A percentile compares a stretch with the other conserved stretches of the same genome.
Conservation (phyloP, 306 rosid species). For the Fragaria nilgerrensis region DNA sequence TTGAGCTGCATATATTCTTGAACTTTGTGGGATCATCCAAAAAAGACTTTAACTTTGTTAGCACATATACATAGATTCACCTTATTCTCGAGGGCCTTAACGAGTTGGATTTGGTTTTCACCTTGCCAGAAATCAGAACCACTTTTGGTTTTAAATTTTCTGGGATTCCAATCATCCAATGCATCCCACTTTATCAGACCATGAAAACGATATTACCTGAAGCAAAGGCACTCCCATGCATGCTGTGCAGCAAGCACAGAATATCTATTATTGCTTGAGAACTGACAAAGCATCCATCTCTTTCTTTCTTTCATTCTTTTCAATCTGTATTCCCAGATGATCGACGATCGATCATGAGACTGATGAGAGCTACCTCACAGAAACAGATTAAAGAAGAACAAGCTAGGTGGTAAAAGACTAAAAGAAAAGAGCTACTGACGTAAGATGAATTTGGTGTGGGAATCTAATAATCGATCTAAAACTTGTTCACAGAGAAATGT, state of each 20-base stretch:
- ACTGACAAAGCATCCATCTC: conserved; percentile 8
- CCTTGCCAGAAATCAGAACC: conserved; percentile 2
- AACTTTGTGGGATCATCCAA: not conserved
- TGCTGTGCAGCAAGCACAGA: conserved; percentile 7
- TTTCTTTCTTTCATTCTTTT: not conserved
- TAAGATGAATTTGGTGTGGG: conserved; percentile 15
- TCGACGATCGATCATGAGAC: not conserved
- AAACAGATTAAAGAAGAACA: not conserved
- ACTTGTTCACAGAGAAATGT: conserved; percentile 8
- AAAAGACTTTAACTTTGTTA: not conserved
- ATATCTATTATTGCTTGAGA: conserved; percentile 6
- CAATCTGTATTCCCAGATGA: conserved; percentile 5
- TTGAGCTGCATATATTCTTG: not conserved
- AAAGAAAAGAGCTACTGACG: not conserved
- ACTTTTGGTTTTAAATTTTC: conserved; percentile 1
- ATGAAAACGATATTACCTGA: conserved; percentile 16
- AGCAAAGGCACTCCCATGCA: conserved; percentile 6
- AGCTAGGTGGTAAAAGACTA: not conserved
- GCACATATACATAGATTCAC: not conserved
- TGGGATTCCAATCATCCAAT: conserved; percentile 11
- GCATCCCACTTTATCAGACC: conserved; percentile 13
- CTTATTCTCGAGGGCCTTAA: not conserved
- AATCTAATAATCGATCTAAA: conserved; percentile 30
- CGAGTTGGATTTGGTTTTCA: not conserved
- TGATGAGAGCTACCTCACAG: not conserved